Base-by-base conservation (phyloP, 129 eudicot genomes). In the Cynara cardunculus region DNA sequence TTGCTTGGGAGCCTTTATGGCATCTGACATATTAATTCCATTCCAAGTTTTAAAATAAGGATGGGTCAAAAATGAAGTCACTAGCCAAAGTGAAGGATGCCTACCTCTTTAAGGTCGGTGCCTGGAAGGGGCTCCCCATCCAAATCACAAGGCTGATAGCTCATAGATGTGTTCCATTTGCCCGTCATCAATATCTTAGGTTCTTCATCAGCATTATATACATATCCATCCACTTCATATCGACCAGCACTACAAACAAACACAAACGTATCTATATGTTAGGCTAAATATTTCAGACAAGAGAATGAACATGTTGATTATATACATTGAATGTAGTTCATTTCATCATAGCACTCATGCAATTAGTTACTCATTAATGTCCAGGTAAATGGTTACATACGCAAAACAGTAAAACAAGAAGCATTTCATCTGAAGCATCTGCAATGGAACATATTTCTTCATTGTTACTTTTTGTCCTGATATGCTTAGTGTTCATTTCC, bases 111-210 rank as follows among this genome's bases (percentile, higher is more conserved):
- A 85, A 92, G 85, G 65, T 92, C 90, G 1, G 97, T 86, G 82
- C 97, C 97, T 3, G 97, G 88, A 53, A 90, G 87, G 49, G 99
- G 99, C 76, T 95, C 99, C 28, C 99, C 99, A 67, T 95, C 99
- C 77, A 74, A 79, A 77, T 95, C 99, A 79, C 99, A 95, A 44
- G 90, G 97, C 85, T 95, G 99, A 85, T 92, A 95, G 74, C 93
- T 92, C 91, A 95, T 69, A 64, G 89, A 84, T 73, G 94, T 93
- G 71, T 87, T 92, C 94, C 99, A 95, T 84, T 95, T 95, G 32
- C 97, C 99, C 6, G 97, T 95, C 97, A 95, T 90, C 84, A 95
- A 89, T n/a, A 95, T 78, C 84, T 92, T 95, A 30, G 99, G 99
- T 84, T 95, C 99, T 72, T 95, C 99, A 10, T 77, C 88, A 75